phyloP scores from a whole-genome alignment of 2,329 filamentous ascomycete genomes.

The Colletotrichum orchidophilum region DNA sequence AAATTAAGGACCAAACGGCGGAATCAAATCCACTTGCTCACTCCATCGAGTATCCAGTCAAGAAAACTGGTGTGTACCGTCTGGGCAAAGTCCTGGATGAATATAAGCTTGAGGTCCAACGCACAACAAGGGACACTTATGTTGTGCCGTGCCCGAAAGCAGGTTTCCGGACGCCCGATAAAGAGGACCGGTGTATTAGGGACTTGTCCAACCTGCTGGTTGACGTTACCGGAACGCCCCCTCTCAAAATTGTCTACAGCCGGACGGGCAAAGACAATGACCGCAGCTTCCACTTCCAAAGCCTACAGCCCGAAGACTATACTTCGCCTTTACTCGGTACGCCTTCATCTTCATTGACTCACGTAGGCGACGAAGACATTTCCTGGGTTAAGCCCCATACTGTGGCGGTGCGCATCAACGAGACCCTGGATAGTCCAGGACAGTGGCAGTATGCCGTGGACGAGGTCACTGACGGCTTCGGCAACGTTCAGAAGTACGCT shows the following conservation, averaged over 20 bases:
- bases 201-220: conserved; percentile 88
- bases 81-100: conserved; percentile 89
- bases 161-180: conserved; percentile 70
- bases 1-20: conserved; percentile 71
- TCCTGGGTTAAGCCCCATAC: conserved; percentile 83
- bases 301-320: conserved; percentile 89
- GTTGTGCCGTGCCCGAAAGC: conserved; percentile 89
- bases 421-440: conserved; percentile 82
- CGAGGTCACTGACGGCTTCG: conserved; percentile 89
- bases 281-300: conserved; percentile 89
- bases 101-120: conserved; percentile 91
- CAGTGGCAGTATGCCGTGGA: conserved; percentile 91
- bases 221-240: conserved; percentile 87
- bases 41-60: conserved; percentile 77
- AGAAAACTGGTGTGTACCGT: conserved; percentile 88
- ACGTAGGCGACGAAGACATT: conserved; percentile 70
- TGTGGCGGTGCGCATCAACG: conserved; percentile 86
- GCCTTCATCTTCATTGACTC: conserved; percentile 65
- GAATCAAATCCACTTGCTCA: conserved; percentile 70
- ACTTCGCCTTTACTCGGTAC: conserved; percentile 78
- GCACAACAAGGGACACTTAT: conserved; percentile 78
- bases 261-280: conserved; percentile 86
- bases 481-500: conserved; percentile 84
- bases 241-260: conserved; percentile 92
- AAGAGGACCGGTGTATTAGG: conserved; percentile 78